These are phyloP conservation scores for Lanzia echinophila DNA, from an alignment of 2,329 filamentous ascomycete genomes.

Conservation along the genomic window DNA sequence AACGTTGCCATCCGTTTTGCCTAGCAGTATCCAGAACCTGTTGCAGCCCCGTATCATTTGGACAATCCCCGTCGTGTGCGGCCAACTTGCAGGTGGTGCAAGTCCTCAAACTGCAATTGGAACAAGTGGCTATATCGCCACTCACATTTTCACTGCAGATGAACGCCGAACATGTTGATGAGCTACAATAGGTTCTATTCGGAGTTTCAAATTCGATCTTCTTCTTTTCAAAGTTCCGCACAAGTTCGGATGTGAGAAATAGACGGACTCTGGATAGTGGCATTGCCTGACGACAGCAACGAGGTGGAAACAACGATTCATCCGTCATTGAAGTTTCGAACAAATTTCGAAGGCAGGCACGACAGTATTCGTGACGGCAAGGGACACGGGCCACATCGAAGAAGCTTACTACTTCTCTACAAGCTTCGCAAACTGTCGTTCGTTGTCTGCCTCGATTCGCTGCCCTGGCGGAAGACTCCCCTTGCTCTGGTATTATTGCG, in stretches of 20 bases:
- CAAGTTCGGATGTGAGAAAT: conserved; percentile 34
- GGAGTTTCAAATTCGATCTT: conserved; percentile 41
- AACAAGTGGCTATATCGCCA: conserved; percentile 36
- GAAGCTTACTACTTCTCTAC: conserved; percentile 11
- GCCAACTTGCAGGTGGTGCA: conserved; percentile 45
- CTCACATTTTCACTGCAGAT: conserved; percentile 33
- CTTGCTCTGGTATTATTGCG: no score
- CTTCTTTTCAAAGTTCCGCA: conserved; percentile 35
- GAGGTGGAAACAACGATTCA: conserved; percentile 48
- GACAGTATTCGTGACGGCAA: conserved; percentile 47
- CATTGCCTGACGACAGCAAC: conserved; percentile 40
- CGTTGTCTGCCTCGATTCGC: no score
- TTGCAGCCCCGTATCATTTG: conserved; percentile 36
- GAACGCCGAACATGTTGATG: conserved; percentile 39
- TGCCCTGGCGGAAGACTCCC: no score
- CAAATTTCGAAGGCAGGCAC: conserved; percentile 38
- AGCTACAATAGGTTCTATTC: conserved; percentile 46
- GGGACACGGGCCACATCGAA: conserved; percentile 23
- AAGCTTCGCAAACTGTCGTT: conserved; percentile 4
- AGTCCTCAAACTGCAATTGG: conserved; percentile 37
- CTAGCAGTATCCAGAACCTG: conserved; percentile 36
- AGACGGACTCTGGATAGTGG: conserved; percentile 27
- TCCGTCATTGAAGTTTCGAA: conserved; percentile 41
- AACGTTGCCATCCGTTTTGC: conserved; percentile 45
- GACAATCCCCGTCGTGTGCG: conserved; percentile 43